A percentile compares a stretch with the other conserved stretches of the same genome.
phyloP scores from a whole-genome alignment of 331 rosid species.

The Rhamnella rubrinervis region DNA sequence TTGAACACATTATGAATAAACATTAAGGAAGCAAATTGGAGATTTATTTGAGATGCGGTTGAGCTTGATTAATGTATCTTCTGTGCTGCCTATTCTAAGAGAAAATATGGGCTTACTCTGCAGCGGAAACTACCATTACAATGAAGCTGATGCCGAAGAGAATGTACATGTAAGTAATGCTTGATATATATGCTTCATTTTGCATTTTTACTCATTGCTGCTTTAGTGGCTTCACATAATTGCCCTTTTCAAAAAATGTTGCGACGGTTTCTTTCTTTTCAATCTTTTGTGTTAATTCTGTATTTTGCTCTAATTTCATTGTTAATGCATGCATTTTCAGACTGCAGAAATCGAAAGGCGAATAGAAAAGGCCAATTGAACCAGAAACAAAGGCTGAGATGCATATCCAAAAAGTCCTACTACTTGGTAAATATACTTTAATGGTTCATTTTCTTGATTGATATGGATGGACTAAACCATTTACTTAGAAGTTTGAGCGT shows the following conservation, averaged over 20 bases:
- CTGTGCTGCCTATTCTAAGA: conserved; percentile 70
- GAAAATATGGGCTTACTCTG: conserved; percentile 92
- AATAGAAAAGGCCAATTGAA: too few species aligned
- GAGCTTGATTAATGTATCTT: conserved; percentile 60
- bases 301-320: background rate
- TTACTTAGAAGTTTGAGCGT: conserved; percentile 14
- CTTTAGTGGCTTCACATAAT: background rate
- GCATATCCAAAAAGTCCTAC: conserved; percentile 85
- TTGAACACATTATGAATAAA: conserved; percentile 13
- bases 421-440: conserved; percentile 62
- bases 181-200: conserved; percentile 4
- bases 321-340: conserved; percentile 32
- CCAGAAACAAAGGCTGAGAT: conserved; percentile 64
- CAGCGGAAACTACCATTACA: conserved; percentile 69
- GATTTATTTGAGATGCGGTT: conserved; percentile 32
- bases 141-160: conserved; percentile 72
- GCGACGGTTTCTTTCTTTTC: background rate
- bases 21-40: conserved; percentile 43
- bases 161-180: conserved; percentile 62
- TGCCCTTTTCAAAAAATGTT: background rate
- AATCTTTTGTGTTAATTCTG: background rate
- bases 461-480: conserved; percentile 5
- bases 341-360: conserved; percentile 65
- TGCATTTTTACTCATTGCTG: background rate
- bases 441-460: conserved; percentile 2